Base-by-base conservation (phyloP, 208 protist genomes). In the Vickermania spadyakhi region DNA sequence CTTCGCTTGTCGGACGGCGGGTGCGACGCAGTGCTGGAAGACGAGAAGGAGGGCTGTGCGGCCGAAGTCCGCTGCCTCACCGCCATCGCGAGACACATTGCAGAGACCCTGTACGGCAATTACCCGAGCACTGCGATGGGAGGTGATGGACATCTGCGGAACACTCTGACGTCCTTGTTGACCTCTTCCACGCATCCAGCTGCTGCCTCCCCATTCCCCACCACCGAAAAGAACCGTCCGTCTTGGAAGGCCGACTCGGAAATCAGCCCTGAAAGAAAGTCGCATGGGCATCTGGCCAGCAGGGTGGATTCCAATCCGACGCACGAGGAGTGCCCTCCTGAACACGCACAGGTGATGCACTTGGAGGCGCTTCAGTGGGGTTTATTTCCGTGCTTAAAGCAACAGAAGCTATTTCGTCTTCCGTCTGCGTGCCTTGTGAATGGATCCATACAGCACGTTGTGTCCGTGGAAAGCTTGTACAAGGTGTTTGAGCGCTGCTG, bases 401-500 rank as follows among this genome's bases (percentile, higher is more conserved):
- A 75, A 30, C 30, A 58, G 25, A 72, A 74, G 51, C 77, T 91
- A 3, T 94, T 85, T 60, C 36, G 68, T 14, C 70, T 80, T 2
- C 83, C 86, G 0, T 72, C 77, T 0, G 70, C 70, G 50, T 58
- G 78, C 14, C 59, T 91, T 55, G 70, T 62, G 13, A 72, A 91
- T 51, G 81, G 83, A 22, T 77, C 81, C 21, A 52, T 91, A 7
- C 81, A 81, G 50, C 62, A 78, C 22, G 74, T 94, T 41, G 84
- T 91, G 2, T 83, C 82, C 0, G 85, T 91, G 41, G 88, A 94
- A 73, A 76, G 84, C 25, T 72, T 94, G 14, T 94, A 91, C 70
- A 94, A 90, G 64, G 85, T 94, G 22, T 94, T 94, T 70, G 88
- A 94, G 66, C 88, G 88, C 14, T 94, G 88, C 68, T 94, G 68